Evolutionary conservation across 306 rosid species (phyloP).

Genomic region (Mimosa pudica): DNA sequence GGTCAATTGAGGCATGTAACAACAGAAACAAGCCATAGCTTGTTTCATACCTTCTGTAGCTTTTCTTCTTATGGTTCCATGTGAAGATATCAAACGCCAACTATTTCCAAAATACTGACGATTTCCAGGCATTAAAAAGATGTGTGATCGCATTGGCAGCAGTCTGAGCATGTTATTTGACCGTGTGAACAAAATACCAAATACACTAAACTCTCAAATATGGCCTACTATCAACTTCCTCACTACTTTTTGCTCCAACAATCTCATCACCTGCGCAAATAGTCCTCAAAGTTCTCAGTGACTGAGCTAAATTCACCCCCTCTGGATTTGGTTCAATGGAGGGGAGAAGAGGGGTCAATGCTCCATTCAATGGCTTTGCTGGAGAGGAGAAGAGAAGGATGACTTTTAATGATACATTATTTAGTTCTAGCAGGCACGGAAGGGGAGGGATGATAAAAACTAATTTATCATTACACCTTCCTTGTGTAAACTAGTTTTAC

Average conservation of each 20-base stretch:
- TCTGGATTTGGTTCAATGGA: neutral
- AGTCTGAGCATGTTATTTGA: slow-evolving; percentile 39
- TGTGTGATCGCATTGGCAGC: slow-evolving; percentile 38
- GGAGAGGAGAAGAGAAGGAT: neutral
- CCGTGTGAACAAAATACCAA: slow-evolving; percentile 4
- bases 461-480: neutral
- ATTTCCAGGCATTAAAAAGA: slow-evolving; percentile 27
- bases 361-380: neutral
- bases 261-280: neutral
- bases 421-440: neutral
- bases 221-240: neutral
- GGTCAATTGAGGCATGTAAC: neutral
- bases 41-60: slow-evolving; percentile 38
- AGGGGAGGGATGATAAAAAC: neutral
- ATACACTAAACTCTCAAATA: neutral
- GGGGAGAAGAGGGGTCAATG: neutral
- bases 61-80: neutral
- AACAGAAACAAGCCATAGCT: neutral
- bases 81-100: slow-evolving; percentile 31
- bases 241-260: neutral
- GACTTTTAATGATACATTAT: neutral
- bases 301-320: neutral
- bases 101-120: slow-evolving; percentile 18
- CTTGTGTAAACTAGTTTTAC: neutral
- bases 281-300: neutral